A percentile compares a stretch with the other conserved stretches of the same genome.
Conservation (phyloP, 257 asterid species). For the Solanum megistacrolobum region DNA sequence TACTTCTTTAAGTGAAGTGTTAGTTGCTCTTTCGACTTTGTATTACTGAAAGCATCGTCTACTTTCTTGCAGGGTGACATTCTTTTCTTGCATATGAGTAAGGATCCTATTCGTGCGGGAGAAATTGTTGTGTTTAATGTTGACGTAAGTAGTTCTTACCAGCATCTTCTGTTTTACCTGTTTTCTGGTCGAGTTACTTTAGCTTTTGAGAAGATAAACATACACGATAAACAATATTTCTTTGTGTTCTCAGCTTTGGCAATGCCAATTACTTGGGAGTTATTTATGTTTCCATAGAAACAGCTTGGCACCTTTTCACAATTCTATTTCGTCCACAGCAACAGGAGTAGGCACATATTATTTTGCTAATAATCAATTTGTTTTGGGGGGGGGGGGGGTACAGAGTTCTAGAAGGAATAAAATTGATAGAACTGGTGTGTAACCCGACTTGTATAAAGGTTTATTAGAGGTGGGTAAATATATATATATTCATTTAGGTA, state of each 20-base stretch:
- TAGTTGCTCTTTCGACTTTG: background rate
- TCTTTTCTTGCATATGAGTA: conserved; percentile 89
- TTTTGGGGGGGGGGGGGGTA: background rate
- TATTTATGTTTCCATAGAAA: background rate
- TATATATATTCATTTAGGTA: background rate
- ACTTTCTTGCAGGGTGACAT: conserved; percentile 86
- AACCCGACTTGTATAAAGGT: background rate
- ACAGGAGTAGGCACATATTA: background rate
- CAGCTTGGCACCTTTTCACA: background rate
- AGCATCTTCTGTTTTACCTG: background rate
- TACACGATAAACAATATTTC: background rate
- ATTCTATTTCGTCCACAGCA: background rate
- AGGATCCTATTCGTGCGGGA: conserved; percentile 97
- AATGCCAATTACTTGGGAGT: background rate
- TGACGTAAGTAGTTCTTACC: conserved; percentile 47
- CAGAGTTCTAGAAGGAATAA: background rate
- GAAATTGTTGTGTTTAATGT: conserved; percentile 96
- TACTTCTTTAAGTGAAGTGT: background rate
- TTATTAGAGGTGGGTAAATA: background rate
- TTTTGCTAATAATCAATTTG: background rate
- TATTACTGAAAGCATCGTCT: background rate
- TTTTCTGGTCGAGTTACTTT: background rate
- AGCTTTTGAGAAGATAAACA: background rate
- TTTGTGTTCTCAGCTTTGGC: background rate
- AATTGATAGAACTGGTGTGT: background rate